Evolutionary conservation across 305 asterid species (phyloP).

Genomic region (Fraxinus latifolia): DNA sequence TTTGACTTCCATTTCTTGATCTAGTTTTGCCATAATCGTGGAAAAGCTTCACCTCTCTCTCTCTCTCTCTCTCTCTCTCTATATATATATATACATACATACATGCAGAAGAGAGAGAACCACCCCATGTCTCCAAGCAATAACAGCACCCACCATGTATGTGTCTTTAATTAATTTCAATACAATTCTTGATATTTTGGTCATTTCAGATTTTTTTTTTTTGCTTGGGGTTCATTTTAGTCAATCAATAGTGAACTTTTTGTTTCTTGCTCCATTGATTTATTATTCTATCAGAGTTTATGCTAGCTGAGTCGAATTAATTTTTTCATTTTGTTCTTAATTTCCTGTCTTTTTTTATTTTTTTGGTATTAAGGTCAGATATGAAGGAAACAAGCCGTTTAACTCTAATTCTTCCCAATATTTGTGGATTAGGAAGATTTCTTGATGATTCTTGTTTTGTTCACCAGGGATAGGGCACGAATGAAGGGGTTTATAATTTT

Average conservation of each 20-base stretch:
- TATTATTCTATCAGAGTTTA: neutral
- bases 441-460: neutral
- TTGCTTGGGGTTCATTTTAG: conserved; percentile 6
- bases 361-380: neutral
- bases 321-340: neutral
- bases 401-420: neutral
- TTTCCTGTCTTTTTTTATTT: neutral
- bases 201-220: neutral
- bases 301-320: neutral
- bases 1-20: neutral
- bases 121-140: conserved; percentile 52
- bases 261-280: conserved; percentile 5
- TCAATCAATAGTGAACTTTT: conserved; percentile 6
- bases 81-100: neutral
- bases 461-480: neutral
- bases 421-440: neutral
- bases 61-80: no score
- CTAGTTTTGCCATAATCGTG: neutral
- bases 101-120: conserved; percentile 28
- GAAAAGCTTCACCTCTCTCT: neutral
- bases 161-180: neutral
- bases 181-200: neutral
- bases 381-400: neutral
- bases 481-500: neutral
- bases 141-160: conserved; percentile 35